phyloP scores from a whole-genome alignment of 495 filamentous ascomycete genomes.

The Cairneyella variabilis region DNA sequence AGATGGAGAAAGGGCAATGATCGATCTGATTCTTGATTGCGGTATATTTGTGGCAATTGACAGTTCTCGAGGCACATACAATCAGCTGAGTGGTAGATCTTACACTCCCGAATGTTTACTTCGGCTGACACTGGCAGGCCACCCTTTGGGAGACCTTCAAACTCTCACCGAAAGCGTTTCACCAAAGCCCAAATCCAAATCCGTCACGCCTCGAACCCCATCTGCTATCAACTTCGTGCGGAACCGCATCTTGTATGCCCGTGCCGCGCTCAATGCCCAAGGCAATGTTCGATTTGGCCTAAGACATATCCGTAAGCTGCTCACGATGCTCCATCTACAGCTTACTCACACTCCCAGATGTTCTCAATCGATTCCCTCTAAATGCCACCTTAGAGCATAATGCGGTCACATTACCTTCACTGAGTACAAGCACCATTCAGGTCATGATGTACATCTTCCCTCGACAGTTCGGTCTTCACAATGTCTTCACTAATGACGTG shows the following conservation, averaged over 20 bases:
- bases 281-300: slow-evolving; percentile 70
- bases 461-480: slow-evolving; percentile 82
- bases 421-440: slow-evolving; percentile 46
- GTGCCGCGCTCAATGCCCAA: slow-evolving; percentile 61
- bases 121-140: slow-evolving; percentile 11
- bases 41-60: slow-evolving; percentile 69
- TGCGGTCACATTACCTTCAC: background rate
- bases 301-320: slow-evolving; percentile 71
- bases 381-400: background rate
- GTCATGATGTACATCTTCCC: slow-evolving; percentile 94
- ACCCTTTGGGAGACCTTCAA: slow-evolving; percentile 22
- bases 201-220: slow-evolving; percentile 22
- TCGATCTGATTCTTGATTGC: slow-evolving; percentile 72
- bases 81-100: slow-evolving; percentile 72
- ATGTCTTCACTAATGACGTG: slow-evolving; percentile 74
- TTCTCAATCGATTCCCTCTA: slow-evolving; percentile 72
- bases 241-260: slow-evolving; percentile 82
- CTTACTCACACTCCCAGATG: slow-evolving; percentile 54
- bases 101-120: slow-evolving; percentile 4
- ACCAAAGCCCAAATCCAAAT: slow-evolving; percentile 14
- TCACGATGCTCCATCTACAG: slow-evolving; percentile 6
- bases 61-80: slow-evolving; percentile 54
- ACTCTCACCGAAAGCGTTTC: background rate
- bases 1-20: slow-evolving; percentile 78
- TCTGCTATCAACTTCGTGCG: slow-evolving; percentile 74